Evolutionary conservation across 805 yeast genomes (phyloP), one percentile per base, ranked within the genome.

Genomic region (Pichia paraexigua): DNA sequence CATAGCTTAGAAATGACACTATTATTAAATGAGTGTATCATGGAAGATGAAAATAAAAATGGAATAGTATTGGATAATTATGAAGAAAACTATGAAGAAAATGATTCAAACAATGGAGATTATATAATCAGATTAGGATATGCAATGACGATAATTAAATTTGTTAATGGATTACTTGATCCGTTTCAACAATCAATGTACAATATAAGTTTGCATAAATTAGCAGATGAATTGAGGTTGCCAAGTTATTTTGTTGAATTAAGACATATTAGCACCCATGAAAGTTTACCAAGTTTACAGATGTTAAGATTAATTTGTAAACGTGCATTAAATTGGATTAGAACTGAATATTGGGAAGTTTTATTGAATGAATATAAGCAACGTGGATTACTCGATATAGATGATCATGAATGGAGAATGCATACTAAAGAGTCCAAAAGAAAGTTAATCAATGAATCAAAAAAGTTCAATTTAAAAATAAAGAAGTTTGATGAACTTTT

Each of bases 211-310:
- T 69, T 94, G 58, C 85, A 85, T 55, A 74, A 75, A 7, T 67
- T 94, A 24, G 98, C 98, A 0, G 76, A 71, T 49, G 75, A 76
- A 43, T 67, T 87, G 22, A 77, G 79, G 1, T 70, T 94, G 24
- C 96, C 98, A 0, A 73, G 83, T 32, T 78, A 77, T 60, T 89
- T 94, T 66, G 99, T 94, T 0, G 99, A 94, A 61, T 63, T 89
- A 30, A 74, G 99, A 51, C 98, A 94, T 65, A 78, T 80, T 60
- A 91, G 95, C 5, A 92, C 99, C 0, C 99, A 94, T 65, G 98
- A 92, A 60, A 71, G 73, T 18, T 66, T 94, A 25, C 97, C 97
- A 1, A 74, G 85, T 32, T 59, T 88, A 42, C 80, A 77, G 41
- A 73, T 86, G 67, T 71, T 91, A n/a, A 71, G 95, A 40, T 62